Evolutionary conservation across 306 rosid genomes (phyloP).

Genomic region (Styphnolobium japonicum): DNA sequence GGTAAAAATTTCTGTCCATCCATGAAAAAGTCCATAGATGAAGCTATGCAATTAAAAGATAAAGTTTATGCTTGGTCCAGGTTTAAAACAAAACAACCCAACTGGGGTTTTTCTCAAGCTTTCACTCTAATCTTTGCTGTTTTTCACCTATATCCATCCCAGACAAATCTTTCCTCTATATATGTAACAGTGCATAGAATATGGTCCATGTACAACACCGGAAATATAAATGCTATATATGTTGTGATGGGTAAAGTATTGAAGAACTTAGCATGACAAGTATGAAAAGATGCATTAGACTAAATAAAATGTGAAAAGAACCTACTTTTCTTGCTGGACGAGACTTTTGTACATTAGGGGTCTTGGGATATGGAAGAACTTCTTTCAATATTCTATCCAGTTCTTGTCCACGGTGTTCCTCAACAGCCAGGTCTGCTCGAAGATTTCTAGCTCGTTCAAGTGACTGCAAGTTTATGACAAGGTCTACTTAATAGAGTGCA

Average conservation of each 20-base stretch:
- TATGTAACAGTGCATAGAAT: not conserved
- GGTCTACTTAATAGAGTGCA: slow-evolving; percentile 14
- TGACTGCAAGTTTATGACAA: slow-evolving; percentile 58
- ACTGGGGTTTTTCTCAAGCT: not conserved
- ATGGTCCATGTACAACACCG: not conserved
- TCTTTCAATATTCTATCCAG: slow-evolving; percentile 86
- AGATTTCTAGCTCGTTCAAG: slow-evolving; percentile 80
- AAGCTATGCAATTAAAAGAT: not conserved
- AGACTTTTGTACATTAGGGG: slow-evolving; percentile 58
- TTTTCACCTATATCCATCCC: not conserved
- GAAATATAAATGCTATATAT: not conserved
- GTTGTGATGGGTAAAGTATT: not conserved
- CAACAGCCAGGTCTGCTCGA: slow-evolving; percentile 80
- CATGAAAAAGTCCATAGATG: not conserved
- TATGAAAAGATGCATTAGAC: not conserved
- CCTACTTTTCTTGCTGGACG: slow-evolving; percentile 71
- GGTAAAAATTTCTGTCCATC: not conserved
- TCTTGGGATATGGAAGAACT: slow-evolving; percentile 80
- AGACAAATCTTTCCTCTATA: not conserved
- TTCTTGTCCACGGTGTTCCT: slow-evolving; percentile 81
- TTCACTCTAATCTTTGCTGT: not conserved
- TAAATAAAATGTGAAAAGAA: slow-evolving; percentile 5
- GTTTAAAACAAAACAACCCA: not conserved
- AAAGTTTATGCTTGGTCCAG: not conserved
- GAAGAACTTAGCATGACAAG: not conserved